These are phyloP conservation scores for Spergularia marina DNA, from an alignment of 148 eudicot species.

Conservation along the genomic window DNA sequence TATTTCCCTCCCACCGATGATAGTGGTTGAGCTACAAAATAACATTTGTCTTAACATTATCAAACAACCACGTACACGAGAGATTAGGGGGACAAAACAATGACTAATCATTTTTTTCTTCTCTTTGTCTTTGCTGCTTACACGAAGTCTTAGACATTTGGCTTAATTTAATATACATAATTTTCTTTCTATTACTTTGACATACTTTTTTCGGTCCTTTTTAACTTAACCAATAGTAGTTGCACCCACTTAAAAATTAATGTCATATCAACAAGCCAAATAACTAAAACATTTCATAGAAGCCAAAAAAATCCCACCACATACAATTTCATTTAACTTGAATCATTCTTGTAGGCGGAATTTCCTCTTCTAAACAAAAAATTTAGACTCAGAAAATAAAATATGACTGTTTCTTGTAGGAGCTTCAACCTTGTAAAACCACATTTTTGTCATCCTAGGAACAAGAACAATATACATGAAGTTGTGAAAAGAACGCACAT, in stretches of 20 bases:
- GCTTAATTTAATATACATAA: background rate
- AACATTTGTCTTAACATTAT: slow-evolving; percentile 16
- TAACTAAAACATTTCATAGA: background rate
- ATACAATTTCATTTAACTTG: background rate
- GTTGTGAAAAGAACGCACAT: slow-evolving; percentile 13
- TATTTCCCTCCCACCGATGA: slow-evolving; percentile 37
- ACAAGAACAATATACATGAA: slow-evolving; percentile 18
- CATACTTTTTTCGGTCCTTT: background rate
- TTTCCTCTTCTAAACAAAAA: background rate
- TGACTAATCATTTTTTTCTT: slow-evolving; percentile 5
- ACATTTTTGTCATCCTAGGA: slow-evolving; percentile 21
- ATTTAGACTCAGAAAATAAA: background rate
- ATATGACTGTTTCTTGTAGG: slow-evolving; percentile 22
- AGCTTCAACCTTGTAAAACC: slow-evolving; percentile 13
- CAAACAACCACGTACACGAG: background rate
- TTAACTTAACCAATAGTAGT: slow-evolving; percentile 19
- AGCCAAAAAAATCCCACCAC: background rate
- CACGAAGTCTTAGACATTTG: background rate
- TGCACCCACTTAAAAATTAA: slow-evolving; percentile 30
- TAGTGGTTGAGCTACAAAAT: slow-evolving; percentile 50
- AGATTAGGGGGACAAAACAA: background rate
- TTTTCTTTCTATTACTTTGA: background rate
- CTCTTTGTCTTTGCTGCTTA: slow-evolving; percentile 1
- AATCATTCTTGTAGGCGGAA: background rate
- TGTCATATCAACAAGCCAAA: slow-evolving; percentile 6